These are phyloP conservation scores for Peronospora destructor DNA, from an alignment of 352 stramenopile species.

Conservation along the genomic window DNA sequence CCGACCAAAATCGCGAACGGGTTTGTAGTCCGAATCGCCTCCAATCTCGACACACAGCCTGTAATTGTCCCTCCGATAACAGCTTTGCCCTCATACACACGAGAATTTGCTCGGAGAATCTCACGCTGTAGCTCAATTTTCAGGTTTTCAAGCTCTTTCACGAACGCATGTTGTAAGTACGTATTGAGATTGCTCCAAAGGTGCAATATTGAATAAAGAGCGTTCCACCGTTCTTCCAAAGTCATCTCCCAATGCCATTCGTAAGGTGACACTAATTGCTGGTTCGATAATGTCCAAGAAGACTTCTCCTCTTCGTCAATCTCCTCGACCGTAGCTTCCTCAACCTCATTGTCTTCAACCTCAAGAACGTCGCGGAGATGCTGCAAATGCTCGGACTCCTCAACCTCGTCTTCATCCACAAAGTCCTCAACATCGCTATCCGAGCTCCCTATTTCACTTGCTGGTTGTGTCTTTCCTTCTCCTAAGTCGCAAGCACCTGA, in stretches of 20 bases:
- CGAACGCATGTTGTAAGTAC: constrained; percentile 17
- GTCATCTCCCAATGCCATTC: constrained; percentile 75
- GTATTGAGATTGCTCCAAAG: constrained; percentile 22
- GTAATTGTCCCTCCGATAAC: constrained; percentile 86
- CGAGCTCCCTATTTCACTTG: constrained; percentile 24
- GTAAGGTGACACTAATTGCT: constrained; percentile 8
- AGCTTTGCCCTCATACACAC: constrained; percentile 76
- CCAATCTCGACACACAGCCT: constrained; percentile 73
- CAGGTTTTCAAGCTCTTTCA: constrained; percentile 25
- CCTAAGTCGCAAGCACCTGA: background rate
- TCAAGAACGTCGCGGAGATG: constrained; percentile 79
- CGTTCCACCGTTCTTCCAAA: constrained; percentile 51
- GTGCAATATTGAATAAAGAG: constrained; percentile 24
- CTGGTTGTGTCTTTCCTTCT: constrained; percentile 3
- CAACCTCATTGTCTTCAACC: constrained; percentile 36
- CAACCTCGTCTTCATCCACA: constrained; percentile 57
- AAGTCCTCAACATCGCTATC: constrained; percentile 37
- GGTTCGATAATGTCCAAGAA: constrained; percentile 14
- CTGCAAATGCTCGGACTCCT: constrained; percentile 77
- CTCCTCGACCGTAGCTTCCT: constrained; percentile 23
- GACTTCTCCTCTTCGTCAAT: constrained; percentile 31
- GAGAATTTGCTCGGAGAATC: constrained; percentile 53
- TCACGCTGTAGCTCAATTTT: constrained; percentile 58
- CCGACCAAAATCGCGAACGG: constrained; percentile 82
- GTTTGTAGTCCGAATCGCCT: constrained; percentile 75